These are phyloP conservation scores for Backusella australiensis DNA, from an alignment of 192 early-diverging fungal genomes.

Conservation along the genomic window DNA sequence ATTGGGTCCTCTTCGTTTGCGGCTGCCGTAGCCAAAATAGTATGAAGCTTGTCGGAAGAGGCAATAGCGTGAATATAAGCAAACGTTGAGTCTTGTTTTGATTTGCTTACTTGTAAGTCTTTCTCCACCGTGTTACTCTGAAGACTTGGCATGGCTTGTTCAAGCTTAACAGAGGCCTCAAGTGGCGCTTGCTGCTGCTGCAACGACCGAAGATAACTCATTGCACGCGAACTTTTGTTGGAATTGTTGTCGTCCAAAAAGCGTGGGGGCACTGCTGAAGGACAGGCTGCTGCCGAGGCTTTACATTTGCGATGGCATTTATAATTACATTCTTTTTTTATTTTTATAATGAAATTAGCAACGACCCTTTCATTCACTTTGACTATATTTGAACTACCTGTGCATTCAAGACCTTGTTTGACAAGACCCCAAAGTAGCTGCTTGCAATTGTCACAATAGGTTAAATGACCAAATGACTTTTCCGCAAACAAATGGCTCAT, in stretches of 20 bases:
- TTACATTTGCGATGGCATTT: background rate
- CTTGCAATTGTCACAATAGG: slow-evolving; percentile 70
- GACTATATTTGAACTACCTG: slow-evolving; percentile 33
- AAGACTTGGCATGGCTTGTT: background rate
- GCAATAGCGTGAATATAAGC: background rate
- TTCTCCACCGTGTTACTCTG: background rate
- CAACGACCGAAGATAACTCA: background rate
- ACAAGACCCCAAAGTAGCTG: slow-evolving; percentile 72
- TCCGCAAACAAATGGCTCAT: slow-evolving; percentile 54
- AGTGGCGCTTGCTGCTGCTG: background rate
- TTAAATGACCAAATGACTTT: slow-evolving; percentile 57
- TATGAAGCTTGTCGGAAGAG: slow-evolving; percentile 6
- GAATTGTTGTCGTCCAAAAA: background rate
- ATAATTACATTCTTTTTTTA: background rate
- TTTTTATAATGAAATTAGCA: too few relatives aligned
- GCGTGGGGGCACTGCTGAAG: background rate
- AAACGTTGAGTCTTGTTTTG: background rate
- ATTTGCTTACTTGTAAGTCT: background rate
- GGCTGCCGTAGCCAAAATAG: background rate
- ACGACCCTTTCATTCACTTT: too few relatives aligned
- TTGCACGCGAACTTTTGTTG: background rate
- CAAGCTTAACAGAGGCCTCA: background rate
- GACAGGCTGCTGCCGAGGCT: background rate
- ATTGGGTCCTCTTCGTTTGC: slow-evolving; percentile 32
- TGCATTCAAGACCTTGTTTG: slow-evolving; percentile 64